Evolutionary conservation across 2,329 filamentous ascomycete genomes (phyloP).

Genomic region (Talaromyces sp.): DNA sequence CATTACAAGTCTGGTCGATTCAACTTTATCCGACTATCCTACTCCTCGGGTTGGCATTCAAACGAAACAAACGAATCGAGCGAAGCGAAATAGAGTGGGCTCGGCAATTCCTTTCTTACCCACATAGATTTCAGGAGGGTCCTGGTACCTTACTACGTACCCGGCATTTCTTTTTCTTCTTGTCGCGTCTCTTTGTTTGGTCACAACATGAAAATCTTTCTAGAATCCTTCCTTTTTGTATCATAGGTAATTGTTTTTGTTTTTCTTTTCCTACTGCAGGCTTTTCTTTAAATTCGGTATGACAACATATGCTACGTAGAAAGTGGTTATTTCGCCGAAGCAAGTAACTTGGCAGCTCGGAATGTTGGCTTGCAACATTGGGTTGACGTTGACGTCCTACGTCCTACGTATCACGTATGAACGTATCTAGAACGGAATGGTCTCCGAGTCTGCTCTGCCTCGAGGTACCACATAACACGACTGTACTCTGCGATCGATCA

Average conservation of each 20-base stretch:
- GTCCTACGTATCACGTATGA: too few species aligned
- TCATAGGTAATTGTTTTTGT: not conserved
- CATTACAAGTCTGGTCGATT: too few species aligned
- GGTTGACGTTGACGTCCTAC: not conserved
- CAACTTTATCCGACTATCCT: not conserved
- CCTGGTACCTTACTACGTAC: not conserved
- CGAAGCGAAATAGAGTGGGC: not conserved
- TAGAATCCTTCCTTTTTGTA: constrained; percentile 20
- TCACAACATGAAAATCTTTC: constrained; percentile 13
- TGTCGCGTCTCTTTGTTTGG: not conserved
- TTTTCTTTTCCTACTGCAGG: not conserved
- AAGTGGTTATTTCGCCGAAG: not conserved
- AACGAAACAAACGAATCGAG: constrained; percentile 5
- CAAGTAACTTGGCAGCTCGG: not conserved
- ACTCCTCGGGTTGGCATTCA: not conserved
- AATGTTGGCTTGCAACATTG: not conserved
- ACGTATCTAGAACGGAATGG: not conserved
- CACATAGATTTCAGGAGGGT: not conserved
- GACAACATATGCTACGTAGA: not conserved
- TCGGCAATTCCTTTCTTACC: not conserved
- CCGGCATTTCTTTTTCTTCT: constrained; percentile 1
- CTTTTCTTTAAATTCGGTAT: not conserved
- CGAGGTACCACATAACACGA: not conserved
- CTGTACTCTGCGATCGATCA: not conserved
- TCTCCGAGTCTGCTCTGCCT: not conserved